Evolutionary conservation across 345 rosid species (phyloP).

Genomic region (Melaleuca quinquenervia): DNA sequence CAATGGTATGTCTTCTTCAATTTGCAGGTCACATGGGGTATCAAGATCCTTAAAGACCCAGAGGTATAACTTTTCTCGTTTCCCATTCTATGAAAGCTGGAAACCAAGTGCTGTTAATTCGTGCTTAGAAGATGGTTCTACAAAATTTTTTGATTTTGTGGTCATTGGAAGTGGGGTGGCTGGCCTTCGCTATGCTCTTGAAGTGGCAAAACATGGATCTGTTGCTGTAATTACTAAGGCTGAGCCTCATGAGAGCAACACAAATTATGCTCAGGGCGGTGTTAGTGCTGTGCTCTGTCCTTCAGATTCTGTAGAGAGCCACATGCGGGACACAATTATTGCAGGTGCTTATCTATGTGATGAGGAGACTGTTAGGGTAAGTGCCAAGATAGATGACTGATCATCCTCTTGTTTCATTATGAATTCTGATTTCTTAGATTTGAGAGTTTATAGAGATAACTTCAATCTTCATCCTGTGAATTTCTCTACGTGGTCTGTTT

Average conservation of each 20-base stretch:
- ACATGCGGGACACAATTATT: slow-evolving; percentile 89
- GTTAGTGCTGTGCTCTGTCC: slow-evolving; percentile 95
- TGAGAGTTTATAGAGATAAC: background rate
- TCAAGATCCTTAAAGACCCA: slow-evolving; percentile 33
- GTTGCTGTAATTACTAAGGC: slow-evolving; percentile 94
- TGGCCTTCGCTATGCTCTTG: slow-evolving; percentile 89
- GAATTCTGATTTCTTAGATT: background rate
- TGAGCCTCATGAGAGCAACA: slow-evolving; percentile 95
- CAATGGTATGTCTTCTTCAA: background rate
- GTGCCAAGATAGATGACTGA: slow-evolving; percentile 2
- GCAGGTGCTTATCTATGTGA: slow-evolving; percentile 96
- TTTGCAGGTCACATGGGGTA: slow-evolving; percentile 45
- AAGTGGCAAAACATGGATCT: slow-evolving; percentile 84
- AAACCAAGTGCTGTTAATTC: slow-evolving; percentile 17
- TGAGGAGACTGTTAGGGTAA: slow-evolving; percentile 91
- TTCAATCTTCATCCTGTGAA: background rate
- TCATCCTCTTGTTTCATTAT: background rate
- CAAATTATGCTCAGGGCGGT: slow-evolving; percentile 98
- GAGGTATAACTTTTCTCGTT: slow-evolving; percentile 20
- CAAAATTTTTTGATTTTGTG: slow-evolving; percentile 75
- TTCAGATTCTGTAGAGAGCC: slow-evolving; percentile 94
- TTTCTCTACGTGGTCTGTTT: background rate
- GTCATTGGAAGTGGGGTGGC: slow-evolving; percentile 98
- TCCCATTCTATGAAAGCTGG: slow-evolving; percentile 7
- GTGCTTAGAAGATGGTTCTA: slow-evolving; percentile 31